phyloP scores from a whole-genome alignment of 2,329 filamentous ascomycete species.

The Tolypocladium amazonense region DNA sequence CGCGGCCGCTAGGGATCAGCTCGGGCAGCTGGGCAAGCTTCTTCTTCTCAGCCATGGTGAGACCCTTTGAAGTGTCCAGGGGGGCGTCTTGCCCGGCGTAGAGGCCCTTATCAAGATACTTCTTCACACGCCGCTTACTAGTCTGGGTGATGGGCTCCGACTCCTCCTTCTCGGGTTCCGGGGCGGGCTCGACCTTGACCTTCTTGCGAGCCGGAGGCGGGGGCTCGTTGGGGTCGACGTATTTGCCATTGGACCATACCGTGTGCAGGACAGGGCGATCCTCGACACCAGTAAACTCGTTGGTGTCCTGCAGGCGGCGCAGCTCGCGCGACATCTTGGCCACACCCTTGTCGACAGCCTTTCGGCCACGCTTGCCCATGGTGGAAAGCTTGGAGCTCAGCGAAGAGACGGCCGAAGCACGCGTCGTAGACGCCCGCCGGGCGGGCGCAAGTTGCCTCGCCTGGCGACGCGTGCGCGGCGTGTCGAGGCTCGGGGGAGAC shows the following conservation, averaged over 20 bases:
- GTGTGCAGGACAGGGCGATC: slow-evolving; percentile 45
- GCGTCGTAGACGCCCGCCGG: slow-evolving; percentile 34
- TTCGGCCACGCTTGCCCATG: slow-evolving; percentile 50
- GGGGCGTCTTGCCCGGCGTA: slow-evolving; percentile 70
- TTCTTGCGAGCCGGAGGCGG: slow-evolving; percentile 27
- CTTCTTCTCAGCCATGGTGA: slow-evolving; percentile 42
- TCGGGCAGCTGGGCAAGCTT: slow-evolving; percentile 35
- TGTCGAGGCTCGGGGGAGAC: slow-evolving; percentile 27
- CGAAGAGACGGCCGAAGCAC: slow-evolving; percentile 21
- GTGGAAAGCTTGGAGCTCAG: slow-evolving; percentile 38
- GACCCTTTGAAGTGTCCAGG: slow-evolving; percentile 32
- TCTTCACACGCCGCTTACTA: slow-evolving; percentile 49
- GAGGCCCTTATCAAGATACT: slow-evolving; percentile 71
- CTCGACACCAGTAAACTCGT: slow-evolving; percentile 51
- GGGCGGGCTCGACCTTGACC: slow-evolving; percentile 15
- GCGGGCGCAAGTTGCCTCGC: slow-evolving; percentile 17
- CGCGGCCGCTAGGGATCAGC: slow-evolving; percentile 31
- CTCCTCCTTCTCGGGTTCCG: slow-evolving; percentile 24
- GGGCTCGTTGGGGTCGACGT: slow-evolving; percentile 35
- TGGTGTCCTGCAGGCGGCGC: slow-evolving; percentile 48
- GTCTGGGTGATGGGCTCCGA: slow-evolving; percentile 25
- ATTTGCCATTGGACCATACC: slow-evolving; percentile 56
- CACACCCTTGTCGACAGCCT: slow-evolving; percentile 37
- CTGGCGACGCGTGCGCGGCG: slow-evolving; percentile 20
- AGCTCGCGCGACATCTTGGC: slow-evolving; percentile 45